phyloP scores from a whole-genome alignment of 192 early-diverging fungal genomes.

The Entrophospora sp. region DNA sequence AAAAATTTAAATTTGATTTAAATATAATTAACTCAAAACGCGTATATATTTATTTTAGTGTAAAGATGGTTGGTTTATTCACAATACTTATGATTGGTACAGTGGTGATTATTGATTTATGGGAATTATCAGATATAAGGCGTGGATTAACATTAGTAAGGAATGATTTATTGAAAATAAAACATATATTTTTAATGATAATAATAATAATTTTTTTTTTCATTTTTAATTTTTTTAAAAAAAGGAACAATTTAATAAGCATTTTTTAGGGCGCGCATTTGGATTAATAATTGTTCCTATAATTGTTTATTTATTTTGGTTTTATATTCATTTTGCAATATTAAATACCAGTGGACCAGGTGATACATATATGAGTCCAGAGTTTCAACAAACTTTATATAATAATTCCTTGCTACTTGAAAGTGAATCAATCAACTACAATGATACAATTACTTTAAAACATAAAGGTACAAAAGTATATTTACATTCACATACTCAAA shows the following conservation, averaged over 20 bases:
- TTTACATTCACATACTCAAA: conserved; percentile 69
- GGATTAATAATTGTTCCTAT: conserved; percentile 78
- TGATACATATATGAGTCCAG: conserved; percentile 84
- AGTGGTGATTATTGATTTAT: conserved; percentile 79
- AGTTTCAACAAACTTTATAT: conserved; percentile 77
- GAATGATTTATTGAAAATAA: no score
- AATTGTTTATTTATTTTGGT: conserved; percentile 73
- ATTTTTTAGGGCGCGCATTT: conserved; percentile 79
- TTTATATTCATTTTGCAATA: conserved; percentile 87
- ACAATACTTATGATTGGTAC: conserved; percentile 75
- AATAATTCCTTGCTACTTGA: conserved; percentile 66
- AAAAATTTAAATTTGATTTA: conserved; percentile 6
- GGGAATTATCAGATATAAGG: conserved; percentile 79
- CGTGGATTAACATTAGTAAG: conserved; percentile 58
- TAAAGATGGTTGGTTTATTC: conserved; percentile 95
- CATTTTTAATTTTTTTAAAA: no score
- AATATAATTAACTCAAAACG: no score
- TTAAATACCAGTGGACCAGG: conserved; percentile 78
- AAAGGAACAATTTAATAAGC: conserved; percentile 57
- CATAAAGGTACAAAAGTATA: conserved; percentile 68
- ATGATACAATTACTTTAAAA: conserved; percentile 67
- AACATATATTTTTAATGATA: no score
- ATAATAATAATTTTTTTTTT: no score
- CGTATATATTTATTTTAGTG: conserved; percentile 27
- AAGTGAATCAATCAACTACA: conserved; percentile 62